Percentiles rank a stretch among this genome's conserved stretches.
These are phyloP conservation scores for Apophysomyces elegans DNA, from an alignment of 371 early-diverging fungal genomes.

Conservation along the genomic window DNA sequence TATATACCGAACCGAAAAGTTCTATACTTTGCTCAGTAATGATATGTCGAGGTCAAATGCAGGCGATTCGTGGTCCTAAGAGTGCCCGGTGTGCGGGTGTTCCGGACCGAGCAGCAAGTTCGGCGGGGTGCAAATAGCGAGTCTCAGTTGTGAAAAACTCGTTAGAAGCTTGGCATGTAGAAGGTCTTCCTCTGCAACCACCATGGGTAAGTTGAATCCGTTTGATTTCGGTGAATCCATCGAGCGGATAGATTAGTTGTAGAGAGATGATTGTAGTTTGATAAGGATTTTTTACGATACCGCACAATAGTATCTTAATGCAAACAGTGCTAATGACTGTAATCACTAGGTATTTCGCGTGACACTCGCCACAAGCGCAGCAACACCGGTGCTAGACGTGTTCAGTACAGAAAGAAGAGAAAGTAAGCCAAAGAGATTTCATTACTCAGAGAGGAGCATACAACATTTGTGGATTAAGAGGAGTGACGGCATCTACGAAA, in stretches of 20 bases:
- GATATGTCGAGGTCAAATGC: too few species aligned
- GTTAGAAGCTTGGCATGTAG: not conserved
- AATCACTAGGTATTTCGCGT: constrained; percentile 88
- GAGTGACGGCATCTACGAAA: not conserved
- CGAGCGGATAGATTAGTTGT: constrained; percentile 20
- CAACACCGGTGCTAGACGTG: constrained; percentile 98
- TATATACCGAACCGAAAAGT: too few species aligned
- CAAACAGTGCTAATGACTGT: not conserved
- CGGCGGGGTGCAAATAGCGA: too few species aligned
- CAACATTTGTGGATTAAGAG: not conserved
- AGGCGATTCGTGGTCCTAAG: too few species aligned
- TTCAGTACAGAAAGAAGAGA: constrained; percentile 98
- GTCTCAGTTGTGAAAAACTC: too few species aligned
- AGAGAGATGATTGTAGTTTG: not conserved
- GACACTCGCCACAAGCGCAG: constrained; percentile 98
- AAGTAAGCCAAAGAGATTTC: constrained; percentile 29
- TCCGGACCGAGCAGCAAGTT: too few species aligned
- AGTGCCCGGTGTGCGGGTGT: too few species aligned
- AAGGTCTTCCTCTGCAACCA: constrained; percentile 20
- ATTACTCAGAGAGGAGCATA: not conserved
- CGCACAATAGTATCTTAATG: not conserved
- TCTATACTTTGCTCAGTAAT: too few species aligned
- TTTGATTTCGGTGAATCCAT: constrained; percentile 12
- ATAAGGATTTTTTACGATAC: not conserved
- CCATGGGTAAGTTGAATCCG: constrained; percentile 19